Base-by-base conservation (phyloP, 2,329 filamentous ascomycete species). In the Phialophora chinensis region DNA sequence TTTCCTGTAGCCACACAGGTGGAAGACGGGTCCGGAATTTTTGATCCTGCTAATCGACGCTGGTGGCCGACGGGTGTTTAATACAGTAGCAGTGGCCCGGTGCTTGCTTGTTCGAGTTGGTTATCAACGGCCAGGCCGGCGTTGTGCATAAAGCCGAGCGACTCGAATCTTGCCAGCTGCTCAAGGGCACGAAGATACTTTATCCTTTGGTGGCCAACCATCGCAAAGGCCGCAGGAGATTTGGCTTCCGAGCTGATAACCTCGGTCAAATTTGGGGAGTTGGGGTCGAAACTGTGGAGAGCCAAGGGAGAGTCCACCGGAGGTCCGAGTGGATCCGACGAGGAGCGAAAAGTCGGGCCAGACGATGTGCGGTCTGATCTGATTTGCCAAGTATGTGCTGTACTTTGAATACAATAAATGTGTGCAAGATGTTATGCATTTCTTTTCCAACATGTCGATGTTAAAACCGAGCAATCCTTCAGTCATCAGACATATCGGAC, bases 91-190 rank as follows among this genome's bases (percentile, higher is more conserved):
- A 14, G 23, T 25, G 23, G 23, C 23, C 27, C 12, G 8, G 20
- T 8, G 44, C 17, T 49, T 31, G 7, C 20, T 27, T 25, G 1
- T 25, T 4, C 44, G 6, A 3, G 47, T 29, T 27, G n/a, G 23
- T 29, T 27, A 27, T 52, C 49, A 17, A 23, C 49, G 49, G 20
- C 25, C 49, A 52, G 25, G 20, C 20, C 49, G 20, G 49, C 25
- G 20, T 52, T 23, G n/a, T 52, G 49, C 49, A 52, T 52, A 52
- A 52, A 52, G 25, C 49, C 49, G 49, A 27, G 49, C 20, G 23
- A 25, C 23, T 25, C 23, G 23, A 52, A 29, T 14, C 49, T 50
- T 20, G 49, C 20, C 49, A 29, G 49, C 49, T 29, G 49, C 10
- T 14, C 1, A 17, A 23, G 49, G 29, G 27, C 1, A 27, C 27